phyloP scores from a whole-genome alignment of 2,329 filamentous ascomycete genomes.

The Cytospora paraplurivora region DNA sequence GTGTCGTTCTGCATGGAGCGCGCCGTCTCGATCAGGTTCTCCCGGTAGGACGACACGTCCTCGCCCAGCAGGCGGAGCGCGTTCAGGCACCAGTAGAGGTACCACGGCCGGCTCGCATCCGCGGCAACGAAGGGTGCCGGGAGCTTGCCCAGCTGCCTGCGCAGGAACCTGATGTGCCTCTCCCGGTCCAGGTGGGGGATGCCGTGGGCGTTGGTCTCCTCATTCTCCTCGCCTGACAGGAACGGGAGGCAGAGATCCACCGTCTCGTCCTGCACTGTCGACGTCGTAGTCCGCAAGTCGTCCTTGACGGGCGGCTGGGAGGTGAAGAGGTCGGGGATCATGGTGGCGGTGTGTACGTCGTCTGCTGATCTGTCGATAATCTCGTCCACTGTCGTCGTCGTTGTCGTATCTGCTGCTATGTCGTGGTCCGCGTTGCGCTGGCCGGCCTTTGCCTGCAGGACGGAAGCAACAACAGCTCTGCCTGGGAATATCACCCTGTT shows the following conservation, averaged over 20 bases:
- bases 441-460: constrained; percentile 23
- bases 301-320: constrained; percentile 66
- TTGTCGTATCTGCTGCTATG: background rate
- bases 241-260: constrained; percentile 69
- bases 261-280: constrained; percentile 67
- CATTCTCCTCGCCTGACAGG: constrained; percentile 56
- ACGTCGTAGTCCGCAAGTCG: constrained; percentile 66
- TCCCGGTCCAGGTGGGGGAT: constrained; percentile 72
- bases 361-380: constrained; percentile 28
- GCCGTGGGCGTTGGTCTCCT: constrained; percentile 67
- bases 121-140: constrained; percentile 71
- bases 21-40: constrained; percentile 73
- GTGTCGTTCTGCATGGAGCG: constrained; percentile 76
- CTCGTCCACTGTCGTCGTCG: constrained; percentile 26
- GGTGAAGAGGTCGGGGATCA: constrained; percentile 61
- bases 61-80: constrained; percentile 76
- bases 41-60: constrained; percentile 67
- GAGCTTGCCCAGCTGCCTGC: constrained; percentile 59
- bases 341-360: constrained; percentile 26
- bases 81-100: constrained; percentile 88
- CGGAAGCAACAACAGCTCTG: constrained; percentile 27
- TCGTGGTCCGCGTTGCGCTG: constrained; percentile 2
- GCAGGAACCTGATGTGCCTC: constrained; percentile 64
- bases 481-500: constrained; percentile 28
- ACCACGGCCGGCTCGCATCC: constrained; percentile 90